A percentile compares a stretch with the other conserved stretches of the same genome.
phyloP scores from a whole-genome alignment of 257 asterid genomes.

The Voacanga thouarsii region DNA sequence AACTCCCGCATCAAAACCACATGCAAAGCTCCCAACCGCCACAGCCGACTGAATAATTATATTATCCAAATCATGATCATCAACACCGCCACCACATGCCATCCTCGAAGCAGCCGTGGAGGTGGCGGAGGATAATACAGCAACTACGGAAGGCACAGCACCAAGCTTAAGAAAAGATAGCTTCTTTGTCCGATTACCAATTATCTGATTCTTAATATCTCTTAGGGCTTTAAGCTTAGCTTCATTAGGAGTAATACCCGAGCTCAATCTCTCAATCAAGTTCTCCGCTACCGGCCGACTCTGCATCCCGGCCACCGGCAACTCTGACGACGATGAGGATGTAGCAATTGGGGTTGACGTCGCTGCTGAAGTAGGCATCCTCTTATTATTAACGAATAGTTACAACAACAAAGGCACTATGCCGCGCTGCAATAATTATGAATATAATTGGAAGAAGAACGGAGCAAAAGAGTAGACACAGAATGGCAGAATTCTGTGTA shows the following conservation, averaged over 20 bases:
- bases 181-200: constrained; percentile 90
- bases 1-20: constrained; percentile 81
- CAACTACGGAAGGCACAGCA: constrained; percentile 71
- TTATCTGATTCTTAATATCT: constrained; percentile 84
- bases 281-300: constrained; percentile 53
- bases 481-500: background rate
- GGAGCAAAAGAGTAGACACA: background rate
- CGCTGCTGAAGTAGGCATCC: constrained; percentile 24
- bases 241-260: constrained; percentile 37
- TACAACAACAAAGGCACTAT: background rate
- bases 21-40: constrained; percentile 85
- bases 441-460: background rate
- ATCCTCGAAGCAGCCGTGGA: constrained; percentile 21
- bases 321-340: background rate
- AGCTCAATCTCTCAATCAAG: constrained; percentile 58
- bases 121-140: constrained; percentile 49
- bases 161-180: constrained; percentile 71
- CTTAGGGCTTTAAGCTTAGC: constrained; percentile 66
- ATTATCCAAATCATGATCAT: constrained; percentile 36
- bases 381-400: background rate
- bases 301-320: constrained; percentile 22
- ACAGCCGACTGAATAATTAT: constrained; percentile 74
- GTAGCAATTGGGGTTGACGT: constrained; percentile 8
- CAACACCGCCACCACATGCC: constrained; percentile 14
- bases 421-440: background rate